Evolutionary conservation across 139 green algal species (phyloP), one percentile per base, ranked within the genome.

Genomic region (Eudorina sp.): DNA sequence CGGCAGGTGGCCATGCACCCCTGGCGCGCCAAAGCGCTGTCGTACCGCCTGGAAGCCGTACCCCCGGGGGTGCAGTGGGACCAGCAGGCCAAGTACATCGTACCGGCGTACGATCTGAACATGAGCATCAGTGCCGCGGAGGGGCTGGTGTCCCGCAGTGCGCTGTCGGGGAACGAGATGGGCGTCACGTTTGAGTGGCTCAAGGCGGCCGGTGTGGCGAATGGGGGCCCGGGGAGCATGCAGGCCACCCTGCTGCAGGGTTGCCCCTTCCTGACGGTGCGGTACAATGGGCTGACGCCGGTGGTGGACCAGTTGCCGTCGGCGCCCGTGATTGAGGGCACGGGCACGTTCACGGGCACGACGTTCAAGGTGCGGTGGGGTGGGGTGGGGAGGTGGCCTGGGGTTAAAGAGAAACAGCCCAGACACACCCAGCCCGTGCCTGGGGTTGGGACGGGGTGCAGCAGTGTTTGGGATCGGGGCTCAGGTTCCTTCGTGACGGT

Each of bases 191-290:
- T 86, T 16, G 27, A 62, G 27, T 86, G 79, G 79, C 34, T 51
- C 34, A 62, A 9, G 0, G 31, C 46, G 7, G 25, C 29, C n/a
- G 53, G 40, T 5, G n/a, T n/a, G n/a, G n/a, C n/a, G n/a, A n/a
- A n/a, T n/a, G 62, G 40, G 8, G 45, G 16, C 13, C 0, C 1
- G 2, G 77, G 55, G 23, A 66, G 18, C 60, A 90, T 90, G 86
- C 25, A 13, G 0, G 31, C 41, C n/a, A 68, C 58, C 18, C 31
- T 90, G 41, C 43, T 90, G 53, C 86, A 90, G 53, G 86, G 86
- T 53, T 41, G 6, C 11, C 86, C 86, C 21, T 90, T 79, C 74
- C 23, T 90, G 5, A 90, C 76, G 25, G 45, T 79, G 16, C 66
- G 53, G 31, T 90, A 38, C 76, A 66, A 19, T 16, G 43, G 43